phyloP scores from a whole-genome alignment of 2,329 filamentous ascomycete genomes.

The Exophiala alcalophila region DNA sequence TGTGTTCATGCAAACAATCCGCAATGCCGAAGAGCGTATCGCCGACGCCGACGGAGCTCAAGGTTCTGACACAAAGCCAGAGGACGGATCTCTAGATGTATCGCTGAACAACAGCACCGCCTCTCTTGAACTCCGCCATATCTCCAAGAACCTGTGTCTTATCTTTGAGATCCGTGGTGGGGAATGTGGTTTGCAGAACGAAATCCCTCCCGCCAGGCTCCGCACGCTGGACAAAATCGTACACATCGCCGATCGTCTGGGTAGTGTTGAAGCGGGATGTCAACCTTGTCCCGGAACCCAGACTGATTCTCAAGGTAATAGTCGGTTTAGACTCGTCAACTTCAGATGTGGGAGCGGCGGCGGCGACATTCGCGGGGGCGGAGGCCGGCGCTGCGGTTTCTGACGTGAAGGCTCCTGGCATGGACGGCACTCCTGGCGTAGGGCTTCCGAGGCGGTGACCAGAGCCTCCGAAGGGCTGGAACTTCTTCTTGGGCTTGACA shows the following conservation, averaged over 20 bases:
- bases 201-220: conserved; percentile 54
- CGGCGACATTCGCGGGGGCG: conserved; percentile 31
- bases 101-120: conserved; percentile 52
- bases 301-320: conserved; percentile 59
- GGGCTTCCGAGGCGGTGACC: conserved; percentile 63
- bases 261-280: conserved; percentile 63
- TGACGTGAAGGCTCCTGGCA: conserved; percentile 29
- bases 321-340: conserved; percentile 58
- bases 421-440: conserved; percentile 50
- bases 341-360: conserved; percentile 40
- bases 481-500: conserved; percentile 60
- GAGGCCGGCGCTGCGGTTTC: conserved; percentile 36
- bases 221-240: conserved; percentile 57
- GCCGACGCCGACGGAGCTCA: no score
- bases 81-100: conserved; percentile 34
- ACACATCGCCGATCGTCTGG: conserved; percentile 63
- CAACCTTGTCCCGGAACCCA: conserved; percentile 61
- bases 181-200: conserved; percentile 65
- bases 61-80: no score
- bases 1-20: no score
- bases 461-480: conserved; percentile 59
- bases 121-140: conserved; percentile 49
- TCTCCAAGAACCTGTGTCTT: conserved; percentile 47
- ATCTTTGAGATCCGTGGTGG: conserved; percentile 60
- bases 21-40: not conserved